phyloP scores from a whole-genome alignment of 2,329 filamentous ascomycete genomes.

The Fusarium succisae region DNA sequence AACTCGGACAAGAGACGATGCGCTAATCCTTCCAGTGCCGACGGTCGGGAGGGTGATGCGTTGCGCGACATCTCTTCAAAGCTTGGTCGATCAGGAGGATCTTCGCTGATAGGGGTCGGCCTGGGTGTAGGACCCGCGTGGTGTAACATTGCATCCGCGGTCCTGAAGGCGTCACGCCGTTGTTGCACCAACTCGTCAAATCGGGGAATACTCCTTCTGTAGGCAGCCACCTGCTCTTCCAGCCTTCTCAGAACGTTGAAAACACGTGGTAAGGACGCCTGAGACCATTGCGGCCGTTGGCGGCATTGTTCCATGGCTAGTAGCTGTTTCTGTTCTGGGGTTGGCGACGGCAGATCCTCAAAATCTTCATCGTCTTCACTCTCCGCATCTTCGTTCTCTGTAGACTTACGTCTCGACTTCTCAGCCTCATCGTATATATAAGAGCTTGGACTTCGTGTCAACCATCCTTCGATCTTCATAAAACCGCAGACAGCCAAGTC shows the following conservation, averaged over 20 bases:
- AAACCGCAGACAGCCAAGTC: constrained; percentile 86
- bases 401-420: constrained; percentile 9
- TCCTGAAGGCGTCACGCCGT: constrained; percentile 71
- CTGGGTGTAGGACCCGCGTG: constrained; percentile 46
- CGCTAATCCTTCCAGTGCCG: constrained; percentile 68
- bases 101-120: constrained; percentile 44
- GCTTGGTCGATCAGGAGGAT: constrained; percentile 54
- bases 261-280: constrained; percentile 61
- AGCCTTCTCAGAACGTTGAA: constrained; percentile 68
- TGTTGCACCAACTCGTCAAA: constrained; percentile 78
- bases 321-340: constrained; percentile 50
- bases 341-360: constrained; percentile 19
- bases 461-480: constrained; percentile 89
- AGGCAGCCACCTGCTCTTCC: constrained; percentile 68
- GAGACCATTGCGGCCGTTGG: constrained; percentile 62
- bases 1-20: constrained; percentile 70
- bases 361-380: constrained; percentile 35
- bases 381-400: constrained; percentile 23
- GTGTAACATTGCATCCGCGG: constrained; percentile 60
- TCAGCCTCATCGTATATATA: constrained; percentile 61
- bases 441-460: constrained; percentile 75
- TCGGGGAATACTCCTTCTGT: constrained; percentile 71
- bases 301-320: constrained; percentile 61
- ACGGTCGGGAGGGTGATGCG: constrained; percentile 62
- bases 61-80: constrained; percentile 56